Evolutionary conservation across 2,329 filamentous ascomycete genomes (phyloP), one percentile per base, ranked within the genome.

Genomic region (Alternaria incomplexa): DNA sequence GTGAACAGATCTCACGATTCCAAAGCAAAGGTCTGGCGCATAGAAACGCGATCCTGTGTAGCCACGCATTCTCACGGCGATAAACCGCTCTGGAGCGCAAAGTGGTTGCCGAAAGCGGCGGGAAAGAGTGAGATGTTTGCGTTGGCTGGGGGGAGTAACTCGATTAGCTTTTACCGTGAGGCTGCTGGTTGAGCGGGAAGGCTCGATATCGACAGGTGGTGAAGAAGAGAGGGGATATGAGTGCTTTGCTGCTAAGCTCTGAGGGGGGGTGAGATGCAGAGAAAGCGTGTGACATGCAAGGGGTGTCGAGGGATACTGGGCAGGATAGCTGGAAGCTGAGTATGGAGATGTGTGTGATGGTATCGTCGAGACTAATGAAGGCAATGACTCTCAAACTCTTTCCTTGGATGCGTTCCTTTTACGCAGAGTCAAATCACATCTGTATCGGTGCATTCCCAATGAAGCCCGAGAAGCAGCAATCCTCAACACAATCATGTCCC

Each of bases 21-120:
- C 40, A 97, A 97, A 80, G 93, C 92, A 64, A 97, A 97, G 81
- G 92, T 98, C 28, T 99, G 96, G 96, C 95, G 93, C 28, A 88
- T 97, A 62, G 93, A 97, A 73, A 88, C 90, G 32, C 87, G 89
- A 60, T 85, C 86, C 5, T 98, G 96, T 77, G 96, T 99, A 47
- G 93, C 95, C 12, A 99, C 96, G 10, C 93, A 97, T 77, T 94
- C 91, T 61, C 94, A 98, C 82, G 93, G 92, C 6, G 94, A 81
- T 43, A 79, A 79, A 65, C 74, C 77, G 1, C 61, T 81, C 10
- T 81, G 80, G 80, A 68, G 73, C 9, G 79, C 74, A 11, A 79
- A 73, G 61, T 81, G 80, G 80, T 58, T 81, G 57, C 79, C 79
- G 0, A 81, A 80, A 61, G 66, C 69, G 11, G 63, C 70, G 1